phyloP scores from a whole-genome alignment of 106 monocot species.

The Dendrobium nobile region DNA sequence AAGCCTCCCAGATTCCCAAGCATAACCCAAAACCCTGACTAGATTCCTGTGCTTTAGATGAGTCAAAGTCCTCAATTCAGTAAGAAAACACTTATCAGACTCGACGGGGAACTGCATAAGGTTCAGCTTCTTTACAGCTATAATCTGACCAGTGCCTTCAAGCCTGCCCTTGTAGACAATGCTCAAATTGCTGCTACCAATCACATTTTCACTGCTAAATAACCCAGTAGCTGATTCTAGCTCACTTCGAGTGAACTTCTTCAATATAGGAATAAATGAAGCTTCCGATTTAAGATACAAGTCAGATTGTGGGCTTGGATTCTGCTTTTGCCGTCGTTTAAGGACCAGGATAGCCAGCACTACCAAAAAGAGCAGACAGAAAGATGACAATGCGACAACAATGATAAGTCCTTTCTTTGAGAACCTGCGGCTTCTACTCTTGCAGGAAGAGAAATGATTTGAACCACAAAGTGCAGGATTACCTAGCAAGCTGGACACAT shows the following conservation, averaged over 20 bases:
- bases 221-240: constrained; percentile 47
- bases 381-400: constrained; percentile 17
- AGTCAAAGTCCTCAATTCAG: constrained; percentile 53
- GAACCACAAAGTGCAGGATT: constrained; percentile 70
- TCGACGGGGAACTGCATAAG: constrained; percentile 54
- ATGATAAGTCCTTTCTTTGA: constrained; percentile 40
- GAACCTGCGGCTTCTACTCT: constrained; percentile 7
- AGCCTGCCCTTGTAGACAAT: constrained; percentile 68
- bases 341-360: constrained; percentile 8
- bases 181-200: constrained; percentile 75
- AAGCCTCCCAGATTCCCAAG: constrained; percentile 53
- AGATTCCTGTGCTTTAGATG: constrained; percentile 69
- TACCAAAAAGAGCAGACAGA: constrained; percentile 31
- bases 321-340: not conserved
- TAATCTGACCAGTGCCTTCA: constrained; percentile 24
- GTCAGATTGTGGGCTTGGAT: constrained; percentile 1
- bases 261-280: constrained; percentile 28
- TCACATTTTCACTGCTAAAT: constrained; percentile 57
- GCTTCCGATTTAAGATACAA: constrained; percentile 1
- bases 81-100: constrained; percentile 67
- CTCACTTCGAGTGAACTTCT: constrained; percentile 52
- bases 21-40: constrained; percentile 69
- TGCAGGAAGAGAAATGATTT: constrained; percentile 45
- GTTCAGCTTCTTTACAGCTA: constrained; percentile 74
- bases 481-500: constrained; percentile 45